A percentile compares a stretch with the other conserved stretches of the same genome.
Conservation (phyloP, 2,329 filamentous ascomycete species). For the Penicillium aurantiogriseum region DNA sequence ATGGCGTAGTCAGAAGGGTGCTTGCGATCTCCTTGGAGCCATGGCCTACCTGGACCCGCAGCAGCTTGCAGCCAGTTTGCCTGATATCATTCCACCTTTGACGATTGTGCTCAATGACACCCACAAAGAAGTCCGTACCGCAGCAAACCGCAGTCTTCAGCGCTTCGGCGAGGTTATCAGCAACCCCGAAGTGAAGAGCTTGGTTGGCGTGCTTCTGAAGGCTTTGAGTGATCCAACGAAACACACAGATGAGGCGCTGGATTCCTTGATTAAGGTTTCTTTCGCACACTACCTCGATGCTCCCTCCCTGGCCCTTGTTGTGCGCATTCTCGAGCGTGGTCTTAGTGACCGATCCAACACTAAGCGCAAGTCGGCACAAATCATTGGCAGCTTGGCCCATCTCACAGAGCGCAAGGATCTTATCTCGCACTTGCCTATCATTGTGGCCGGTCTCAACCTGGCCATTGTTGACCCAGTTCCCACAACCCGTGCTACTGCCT, state of each 20-base stretch:
- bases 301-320: slow-evolving; percentile 89
- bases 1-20: slow-evolving; percentile 98
- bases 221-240: slow-evolving; percentile 96
- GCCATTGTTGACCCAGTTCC: slow-evolving; percentile 95
- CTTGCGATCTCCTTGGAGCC: slow-evolving; percentile 91
- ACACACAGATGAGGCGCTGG: slow-evolving; percentile 91
- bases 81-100: slow-evolving; percentile 93
- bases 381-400: slow-evolving; percentile 96
- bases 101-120: slow-evolving; percentile 94
- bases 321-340: slow-evolving; percentile 91
- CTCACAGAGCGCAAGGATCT: slow-evolving; percentile 95
- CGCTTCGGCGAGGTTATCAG: slow-evolving; percentile 97
- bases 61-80: slow-evolving; percentile 85
- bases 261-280: slow-evolving; percentile 94
- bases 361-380: slow-evolving; percentile 93
- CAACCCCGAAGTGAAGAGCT: slow-evolving; percentile 92
- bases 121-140: slow-evolving; percentile 91
- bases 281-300: slow-evolving; percentile 99
- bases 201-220: slow-evolving; percentile 89
- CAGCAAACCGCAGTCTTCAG: slow-evolving; percentile 93
- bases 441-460: slow-evolving; percentile 83
- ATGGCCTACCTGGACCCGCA: slow-evolving; percentile 99
- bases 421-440: slow-evolving; percentile 81
- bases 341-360: slow-evolving; percentile 87
- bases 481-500: slow-evolving; percentile 91